Conservation (phyloP, 805 yeast species). For the Hanseniaspora thailandica region DNA sequence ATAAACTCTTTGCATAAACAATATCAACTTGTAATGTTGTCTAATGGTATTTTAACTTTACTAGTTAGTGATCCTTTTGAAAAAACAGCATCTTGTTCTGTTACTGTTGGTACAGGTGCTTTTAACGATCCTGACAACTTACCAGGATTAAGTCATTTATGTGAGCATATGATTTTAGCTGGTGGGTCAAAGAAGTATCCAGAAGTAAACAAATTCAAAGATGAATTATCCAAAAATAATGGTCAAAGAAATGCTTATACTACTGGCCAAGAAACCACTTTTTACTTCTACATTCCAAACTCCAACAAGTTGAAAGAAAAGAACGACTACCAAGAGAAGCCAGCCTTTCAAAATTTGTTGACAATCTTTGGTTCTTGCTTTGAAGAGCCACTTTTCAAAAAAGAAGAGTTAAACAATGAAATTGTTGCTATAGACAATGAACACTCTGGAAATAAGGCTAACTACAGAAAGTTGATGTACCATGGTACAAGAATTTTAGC, state of each 20-base stretch:
- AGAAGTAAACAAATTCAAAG: constrained; percentile 35
- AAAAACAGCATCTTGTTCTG: constrained; percentile 52
- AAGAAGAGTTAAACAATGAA: constrained; percentile 37
- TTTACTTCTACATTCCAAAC: constrained; percentile 49
- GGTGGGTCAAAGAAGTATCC: constrained; percentile 49
- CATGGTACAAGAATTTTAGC: constrained; percentile 50
- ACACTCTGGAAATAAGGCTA: constrained; percentile 42
- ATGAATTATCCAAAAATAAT: constrained; percentile 35
- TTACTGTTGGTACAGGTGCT: constrained; percentile 72
- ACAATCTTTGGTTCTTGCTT: constrained; percentile 43
- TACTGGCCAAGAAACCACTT: constrained; percentile 54
- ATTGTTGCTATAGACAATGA: constrained; percentile 55
- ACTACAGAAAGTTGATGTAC: constrained; percentile 37
- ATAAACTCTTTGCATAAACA: constrained; percentile 30
- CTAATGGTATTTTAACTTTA: constrained; percentile 58
- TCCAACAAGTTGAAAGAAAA: constrained; percentile 19
- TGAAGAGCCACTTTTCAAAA: constrained; percentile 39
- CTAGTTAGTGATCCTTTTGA: constrained; percentile 66
- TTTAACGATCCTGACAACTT: constrained; percentile 59
- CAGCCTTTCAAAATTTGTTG: constrained; percentile 36
- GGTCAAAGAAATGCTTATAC: constrained; percentile 61
- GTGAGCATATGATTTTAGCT: constrained; percentile 59
- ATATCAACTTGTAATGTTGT: constrained; percentile 39
- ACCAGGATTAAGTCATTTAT: constrained; percentile 80
- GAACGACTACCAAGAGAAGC: constrained; percentile 13